phyloP scores from a whole-genome alignment of 1,139 yeast genomes.

The Taphrina wiesneri region DNA sequence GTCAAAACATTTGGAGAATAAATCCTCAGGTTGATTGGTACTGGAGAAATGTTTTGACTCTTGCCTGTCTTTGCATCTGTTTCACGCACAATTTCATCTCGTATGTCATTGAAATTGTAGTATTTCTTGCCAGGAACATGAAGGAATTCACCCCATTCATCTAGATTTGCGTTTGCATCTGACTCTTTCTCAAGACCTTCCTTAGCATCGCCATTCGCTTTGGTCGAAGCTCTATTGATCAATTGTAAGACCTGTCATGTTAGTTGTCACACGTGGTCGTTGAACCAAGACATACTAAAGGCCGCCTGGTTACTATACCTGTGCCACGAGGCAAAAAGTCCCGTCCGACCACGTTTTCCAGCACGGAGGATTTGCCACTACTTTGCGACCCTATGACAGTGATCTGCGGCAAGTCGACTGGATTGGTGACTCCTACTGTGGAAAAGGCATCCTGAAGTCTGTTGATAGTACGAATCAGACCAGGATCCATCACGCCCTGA shows the following conservation, averaged over 20 bases:
- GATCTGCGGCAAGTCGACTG: conserved; percentile 83
- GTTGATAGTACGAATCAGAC: conserved; percentile 85
- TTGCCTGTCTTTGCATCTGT: conserved; percentile 93
- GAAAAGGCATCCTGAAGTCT: conserved; percentile 91
- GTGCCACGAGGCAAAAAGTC: conserved; percentile 86
- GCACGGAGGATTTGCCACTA: conserved; percentile 88
- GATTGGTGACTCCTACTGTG: conserved; percentile 64
- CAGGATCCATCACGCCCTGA: conserved; percentile 69
- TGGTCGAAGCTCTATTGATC: conserved; percentile 41
- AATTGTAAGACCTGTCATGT: conserved; percentile 40
- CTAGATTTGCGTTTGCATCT: conserved; percentile 67
- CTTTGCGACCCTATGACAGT: conserved; percentile 97
- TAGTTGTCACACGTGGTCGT: neutral
- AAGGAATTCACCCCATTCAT: conserved; percentile 98
- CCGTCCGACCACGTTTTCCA: conserved; percentile 91
- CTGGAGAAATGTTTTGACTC: conserved; percentile 86
- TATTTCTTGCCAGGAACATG: conserved; percentile 89
- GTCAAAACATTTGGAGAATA: conserved; percentile 96
- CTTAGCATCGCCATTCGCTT: conserved; percentile 37
- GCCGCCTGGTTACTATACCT: conserved; percentile 93
- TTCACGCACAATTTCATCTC: conserved; percentile 87
- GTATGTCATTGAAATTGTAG: conserved; percentile 84
- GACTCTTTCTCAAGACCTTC: conserved; percentile 39
- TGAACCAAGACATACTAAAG: conserved; percentile 55
- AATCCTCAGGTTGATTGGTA: conserved; percentile 89